A percentile compares a stretch with the other conserved stretches of the same genome.
Evolutionary conservation across 2,329 filamentous ascomycete genomes (phyloP).

Genomic region (Verticillium tricorpus): DNA sequence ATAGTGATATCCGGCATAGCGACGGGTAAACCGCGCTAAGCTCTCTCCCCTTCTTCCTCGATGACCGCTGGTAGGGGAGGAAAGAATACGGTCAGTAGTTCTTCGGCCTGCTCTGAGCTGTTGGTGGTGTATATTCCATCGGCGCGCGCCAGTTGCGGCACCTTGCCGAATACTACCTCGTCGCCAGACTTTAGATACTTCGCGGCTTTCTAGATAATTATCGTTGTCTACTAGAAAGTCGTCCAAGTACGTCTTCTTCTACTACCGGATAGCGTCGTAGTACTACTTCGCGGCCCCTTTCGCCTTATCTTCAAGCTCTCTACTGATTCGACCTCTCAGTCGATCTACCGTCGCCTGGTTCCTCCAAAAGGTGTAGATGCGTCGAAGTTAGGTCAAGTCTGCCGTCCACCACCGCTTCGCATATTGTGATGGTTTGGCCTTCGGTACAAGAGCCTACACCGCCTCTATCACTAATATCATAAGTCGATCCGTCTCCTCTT

Average conservation of each 20-base stretch:
- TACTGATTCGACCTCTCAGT: background rate
- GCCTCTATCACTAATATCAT: background rate
- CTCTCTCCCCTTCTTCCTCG: conserved; percentile 14
- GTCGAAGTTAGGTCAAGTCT: conserved; percentile 21
- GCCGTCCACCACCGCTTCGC: conserved; percentile 24
- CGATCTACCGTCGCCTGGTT: conserved; percentile 17
- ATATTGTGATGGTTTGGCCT: conserved; percentile 19
- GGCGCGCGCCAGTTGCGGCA: conserved; percentile 14
- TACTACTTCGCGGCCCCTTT: conserved; percentile 18
- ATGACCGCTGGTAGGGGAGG: conserved; percentile 13
- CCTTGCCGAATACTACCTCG: conserved; percentile 16
- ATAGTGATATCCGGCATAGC: conserved; percentile 12
- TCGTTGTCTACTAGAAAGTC: conserved; percentile 18
- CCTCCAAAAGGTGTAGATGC: conserved; percentile 21
- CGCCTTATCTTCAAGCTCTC: conserved; percentile 11
- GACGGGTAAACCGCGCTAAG: conserved; percentile 2
- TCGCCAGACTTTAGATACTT: conserved; percentile 19
- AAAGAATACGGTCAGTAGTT: conserved; percentile 16
- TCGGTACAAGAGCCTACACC: conserved; percentile 9
- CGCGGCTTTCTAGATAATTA: conserved; percentile 22
- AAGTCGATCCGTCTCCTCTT: conserved; percentile 3
- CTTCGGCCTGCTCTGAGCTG: conserved; percentile 13
- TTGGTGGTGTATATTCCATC: conserved; percentile 12
- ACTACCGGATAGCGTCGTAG: conserved; percentile 17
- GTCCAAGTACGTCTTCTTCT: conserved; percentile 11